Conservation (phyloP, 768 basidiomycete species). For the Rubroboletus satanas region DNA sequence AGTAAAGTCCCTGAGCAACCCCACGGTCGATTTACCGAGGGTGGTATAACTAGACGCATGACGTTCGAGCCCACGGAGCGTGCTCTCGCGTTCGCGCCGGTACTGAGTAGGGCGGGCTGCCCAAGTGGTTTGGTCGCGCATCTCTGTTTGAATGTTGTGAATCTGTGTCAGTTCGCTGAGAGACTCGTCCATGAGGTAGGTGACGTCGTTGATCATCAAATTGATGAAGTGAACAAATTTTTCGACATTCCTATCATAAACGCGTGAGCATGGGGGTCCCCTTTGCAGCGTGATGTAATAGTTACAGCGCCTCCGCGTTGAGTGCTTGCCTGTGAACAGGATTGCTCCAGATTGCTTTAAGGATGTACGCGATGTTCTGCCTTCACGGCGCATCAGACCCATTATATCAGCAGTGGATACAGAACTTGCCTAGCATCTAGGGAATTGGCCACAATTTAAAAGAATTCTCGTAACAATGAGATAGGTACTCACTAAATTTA, state of each 20-base stretch:
- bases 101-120: constrained; percentile 59
- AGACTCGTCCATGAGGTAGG: constrained; percentile 96
- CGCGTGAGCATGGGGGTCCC: not conserved
- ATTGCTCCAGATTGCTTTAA: constrained; percentile 91
- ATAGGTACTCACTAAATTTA: constrained; percentile 76
- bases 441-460: not conserved
- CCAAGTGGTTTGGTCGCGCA: constrained; percentile 75
- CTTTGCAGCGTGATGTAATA: constrained; percentile 3
- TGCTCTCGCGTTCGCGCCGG: constrained; percentile 78
- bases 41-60: constrained; percentile 84
- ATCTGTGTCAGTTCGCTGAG: constrained; percentile 87
- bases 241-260: constrained; percentile 65
- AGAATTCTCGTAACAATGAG: constrained; percentile 5
- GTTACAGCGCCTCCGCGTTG: constrained; percentile 71
- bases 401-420: not conserved
- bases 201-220: constrained; percentile 98
- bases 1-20: constrained; percentile 87
- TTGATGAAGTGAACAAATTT: constrained; percentile 96
- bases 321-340: constrained; percentile 85
- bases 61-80: constrained; percentile 75
- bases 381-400: constrained; percentile 37
- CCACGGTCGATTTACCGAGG: constrained; percentile 85
- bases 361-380: constrained; percentile 81
- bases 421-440: constrained; percentile 51
- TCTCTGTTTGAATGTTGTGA: constrained; percentile 78